Evolutionary conservation across 352 stramenopile genomes (phyloP), one percentile per base, ranked within the genome.

Genomic region (Pythium monospermum): DNA sequence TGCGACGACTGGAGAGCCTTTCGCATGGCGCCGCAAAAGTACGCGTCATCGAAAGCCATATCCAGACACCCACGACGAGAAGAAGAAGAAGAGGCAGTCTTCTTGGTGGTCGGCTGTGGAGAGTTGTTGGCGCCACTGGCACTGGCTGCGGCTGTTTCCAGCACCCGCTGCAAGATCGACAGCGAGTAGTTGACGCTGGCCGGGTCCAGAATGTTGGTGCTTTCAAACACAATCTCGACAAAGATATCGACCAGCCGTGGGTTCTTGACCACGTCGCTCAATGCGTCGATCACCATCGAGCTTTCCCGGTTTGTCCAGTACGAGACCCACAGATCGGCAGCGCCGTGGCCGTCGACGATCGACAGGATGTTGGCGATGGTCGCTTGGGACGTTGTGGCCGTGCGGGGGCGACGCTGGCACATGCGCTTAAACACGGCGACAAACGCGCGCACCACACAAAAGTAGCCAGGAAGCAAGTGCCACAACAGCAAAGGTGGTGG

Each of bases 111-210:
- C 19, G 12, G 0, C 22, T 42, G 15, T 5, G n/a, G 18, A 18
- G 11, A 1, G 43, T 27, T 13, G 53, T 21, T 1, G 46, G 26
- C 2, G 50, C 50, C 1, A n/a, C n/a, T n/a, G n/a, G n/a, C n/a
- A n/a, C n/a, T n/a, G n/a, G n/a, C n/a, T n/a, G n/a, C n/a, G n/a
- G 53, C 30, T 6, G 44, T 48, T 22, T 60, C 75, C 5, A 94
- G 50, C n/a, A 91, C 63, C 6, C 72, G 76, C 55, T 94, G 80
- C 16, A 94, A 64, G 13, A 89, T 78, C 10, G 76, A 76, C 46
- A 94, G 81, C 32, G 77, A 85, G 61, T 94, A 94, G 51, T 94
- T 90, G 22, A 90, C 83, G 38, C 75, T 94, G 18, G 71, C 62
- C 11, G 78, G 77, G 48, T 94, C 83, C 28, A 85, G 65, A 37